Base-by-base conservation (phyloP, 2,329 filamentous ascomycete genomes). In the Aspergillus carbonarius region DNA sequence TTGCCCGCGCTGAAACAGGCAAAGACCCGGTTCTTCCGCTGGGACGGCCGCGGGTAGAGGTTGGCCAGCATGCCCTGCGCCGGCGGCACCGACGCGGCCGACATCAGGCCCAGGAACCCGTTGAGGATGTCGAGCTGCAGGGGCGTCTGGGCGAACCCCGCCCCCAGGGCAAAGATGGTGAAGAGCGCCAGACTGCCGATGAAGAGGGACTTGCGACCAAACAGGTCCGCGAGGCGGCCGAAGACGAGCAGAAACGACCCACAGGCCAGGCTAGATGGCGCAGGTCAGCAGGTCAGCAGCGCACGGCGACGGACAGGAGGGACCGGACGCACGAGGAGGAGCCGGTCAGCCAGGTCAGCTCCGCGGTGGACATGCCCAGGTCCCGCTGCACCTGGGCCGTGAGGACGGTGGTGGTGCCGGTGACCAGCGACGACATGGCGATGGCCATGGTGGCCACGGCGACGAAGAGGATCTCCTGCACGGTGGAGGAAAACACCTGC, bases 261-360 rank as follows among this genome's bases (percentile, higher is more conserved):
- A 35, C 84, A 84, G 1, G 83, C 83, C 15, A 90, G 78, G 13
- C 82, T 84, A 57, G 56, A 30, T 4, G 4, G 13, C n/a, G n/a
- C n/a, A n/a, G 17, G 13, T 13, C 6, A 12, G 25, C 4, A 18
- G 13, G 12, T 4, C 20, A 17, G 42, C 32, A 42, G 37, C 15
- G 20, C 17, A 9, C 6, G 23, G 12, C 34, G 6, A n/a, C 9
- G 20, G 53, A 20, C 39, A 23, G 35, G 18, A 59, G 25, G 37
- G 12, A 39, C 15, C 9, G 34, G 34, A 73, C 79, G 48, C 74
- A 83, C 76, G 83, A 83, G 39, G 83, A 79, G n/a, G 86, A 81
- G 7, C 86, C 86, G 48, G 80, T 81, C 60, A 89, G 85, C 87
- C 87, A 90, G 0, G 86, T 87, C 23, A 90, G 83, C 66, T 90